Base-by-base conservation (phyloP, 1,139 yeast genomes). In the Debaryomyces fabryi region DNA sequence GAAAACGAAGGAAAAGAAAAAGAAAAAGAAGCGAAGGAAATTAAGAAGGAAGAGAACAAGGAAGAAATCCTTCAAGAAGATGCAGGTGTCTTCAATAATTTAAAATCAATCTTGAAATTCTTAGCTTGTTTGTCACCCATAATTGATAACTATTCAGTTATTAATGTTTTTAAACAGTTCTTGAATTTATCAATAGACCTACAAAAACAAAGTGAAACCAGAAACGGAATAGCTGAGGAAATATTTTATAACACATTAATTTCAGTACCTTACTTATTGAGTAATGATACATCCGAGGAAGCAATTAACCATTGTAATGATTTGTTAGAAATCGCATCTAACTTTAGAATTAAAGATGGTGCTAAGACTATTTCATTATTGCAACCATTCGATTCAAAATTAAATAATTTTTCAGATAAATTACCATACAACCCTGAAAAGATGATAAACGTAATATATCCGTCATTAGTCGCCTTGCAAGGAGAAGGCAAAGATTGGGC, bases 61-160 rank as follows among this genome's bases (percentile, higher is more conserved):
- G 48, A 42, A 12, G 53, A 51, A 18, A 48, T 42, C 20, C 58
- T 57, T 68, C 15, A 65, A 62, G 70, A 66, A 49, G 79, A 81
- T 45, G 82, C 84, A 25, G 91, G 91, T 25, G 68, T 76, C n/a
- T 88, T 90, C 82, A 86, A 86, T 55, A 81, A 81, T 53, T 68
- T 88, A 54, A 91, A 93, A 65, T 74, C 88, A 18, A 69, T 85
- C 25, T 64, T 89, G 53, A 82, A 97, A 59, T 83, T 91, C 55
- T 71, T 90, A 55, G 83, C 89, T 1, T 67, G 86, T 9, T 69
- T 89, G 50, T 67, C 83, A 1, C 88, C 91, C 2, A 79, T 86
- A 39, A 70, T 88, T 48, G 78, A 83, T 25, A 76, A 78, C 43
- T 71, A 74, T 35, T 78, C 80, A 2, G 69, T 90, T 10, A 57